Base-by-base conservation (phyloP, 139 green algal genomes). In the Chlamydomonas applanata region DNA sequence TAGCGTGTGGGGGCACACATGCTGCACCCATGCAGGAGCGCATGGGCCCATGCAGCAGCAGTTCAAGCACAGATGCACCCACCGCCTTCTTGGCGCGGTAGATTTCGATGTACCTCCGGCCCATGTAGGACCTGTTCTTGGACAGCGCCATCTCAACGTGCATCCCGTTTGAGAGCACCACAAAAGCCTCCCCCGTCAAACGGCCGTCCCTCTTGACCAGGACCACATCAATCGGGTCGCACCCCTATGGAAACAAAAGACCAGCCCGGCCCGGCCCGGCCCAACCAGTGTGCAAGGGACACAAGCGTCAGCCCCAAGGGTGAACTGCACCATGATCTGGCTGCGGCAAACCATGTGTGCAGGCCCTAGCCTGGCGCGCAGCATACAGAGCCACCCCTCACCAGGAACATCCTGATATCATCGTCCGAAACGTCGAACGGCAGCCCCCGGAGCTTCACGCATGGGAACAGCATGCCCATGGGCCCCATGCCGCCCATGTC, bases 51-150 rank as follows among this genome's bases (percentile, higher is more conserved):
- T n/a, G n/a, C n/a, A n/a, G n/a, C n/a, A n/a, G n/a, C n/a, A n/a
- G n/a, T 49, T 49, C 40, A 49, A 49, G 11, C 40, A 49, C 40
- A 49, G 40, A 49, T 49, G 40, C 40, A 24, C 85, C 70, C 52
- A 94, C 90, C 76, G 85, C 69, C 71, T 94, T 94, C 72, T 93
- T 89, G 0, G 90, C 79, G 24, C 81, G 71, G 73, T 90, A 94
- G 44, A 96, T 87, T 77, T 96, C 91, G 25, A 96, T 88, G 76
- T 94, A 96, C 44, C 91, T 78, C 27, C 81, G 81, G 30, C 91
- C 91, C 82, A 96, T 85, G 82, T 94, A 94, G 36, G 78, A 81
- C 36, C 87, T 88, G 77, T 96, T 91, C 74, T 92, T 93, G 24
- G 71, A 66, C 49, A 93, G 67, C 5, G 89, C 90, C 25, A 88